Evolutionary conservation across 163 green algal genomes (phyloP).

Genomic region (Volvox carteri): DNA sequence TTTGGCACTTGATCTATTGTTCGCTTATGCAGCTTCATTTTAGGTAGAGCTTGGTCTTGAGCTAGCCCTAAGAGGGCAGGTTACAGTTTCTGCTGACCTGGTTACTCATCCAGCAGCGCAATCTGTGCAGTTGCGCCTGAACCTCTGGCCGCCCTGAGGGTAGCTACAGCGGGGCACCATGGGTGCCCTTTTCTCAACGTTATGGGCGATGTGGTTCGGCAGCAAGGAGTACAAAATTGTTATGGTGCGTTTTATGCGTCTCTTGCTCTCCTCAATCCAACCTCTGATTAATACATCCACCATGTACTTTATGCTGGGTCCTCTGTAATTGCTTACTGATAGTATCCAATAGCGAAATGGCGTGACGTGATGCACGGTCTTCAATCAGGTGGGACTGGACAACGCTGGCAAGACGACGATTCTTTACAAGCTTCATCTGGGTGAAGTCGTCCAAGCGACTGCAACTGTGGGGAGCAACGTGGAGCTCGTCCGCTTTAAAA

Average conservation of each 20-base stretch:
- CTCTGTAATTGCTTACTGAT: neutral
- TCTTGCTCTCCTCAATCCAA: conserved; percentile 13
- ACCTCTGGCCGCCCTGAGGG: neutral
- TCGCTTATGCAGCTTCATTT: no score
- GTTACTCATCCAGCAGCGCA: neutral
- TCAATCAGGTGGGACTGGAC: conserved; percentile 79
- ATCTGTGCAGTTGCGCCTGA: neutral
- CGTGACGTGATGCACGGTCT: neutral
- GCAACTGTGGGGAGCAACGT: conserved; percentile 67
- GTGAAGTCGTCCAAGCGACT: conserved; percentile 66
- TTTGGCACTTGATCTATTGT: no score
- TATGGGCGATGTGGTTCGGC: conserved; percentile 63
- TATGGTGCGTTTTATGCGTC: conserved; percentile 61
- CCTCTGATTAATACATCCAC: neutral
- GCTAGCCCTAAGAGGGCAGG: no score
- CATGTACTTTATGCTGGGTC: neutral
- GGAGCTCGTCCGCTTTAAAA: conserved; percentile 67
- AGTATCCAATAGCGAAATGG: no score
- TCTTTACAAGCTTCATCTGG: conserved; percentile 80
- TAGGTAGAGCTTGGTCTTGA: no score
- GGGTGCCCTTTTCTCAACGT: conserved; percentile 60
- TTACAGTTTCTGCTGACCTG: neutral
- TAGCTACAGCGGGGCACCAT: conserved; percentile 38
- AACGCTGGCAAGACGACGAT: conserved; percentile 86
- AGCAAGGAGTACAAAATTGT: conserved; percentile 78